phyloP scores from a whole-genome alignment of 257 asterid species.

The Solanum neorickii region DNA sequence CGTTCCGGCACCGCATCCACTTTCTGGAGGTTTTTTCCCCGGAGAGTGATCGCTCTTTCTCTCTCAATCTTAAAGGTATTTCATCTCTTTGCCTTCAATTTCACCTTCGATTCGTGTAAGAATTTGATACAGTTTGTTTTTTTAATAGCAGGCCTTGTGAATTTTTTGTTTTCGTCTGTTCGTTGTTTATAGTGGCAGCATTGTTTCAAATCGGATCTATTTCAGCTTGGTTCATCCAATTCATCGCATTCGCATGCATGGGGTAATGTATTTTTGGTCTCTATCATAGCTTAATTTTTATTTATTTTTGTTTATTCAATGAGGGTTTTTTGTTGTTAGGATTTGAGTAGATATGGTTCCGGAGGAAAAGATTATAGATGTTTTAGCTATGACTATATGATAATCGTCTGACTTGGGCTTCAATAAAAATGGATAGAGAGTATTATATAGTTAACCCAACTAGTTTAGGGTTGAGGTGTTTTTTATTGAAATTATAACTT shows the following conservation, averaged over 20 bases:
- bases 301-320: not conserved
- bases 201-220: constrained; percentile 50
- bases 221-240: constrained; percentile 36
- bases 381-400: not conserved
- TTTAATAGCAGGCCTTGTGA: constrained; percentile 24
- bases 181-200: constrained; percentile 52
- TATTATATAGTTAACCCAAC: not conserved
- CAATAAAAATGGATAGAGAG: not conserved
- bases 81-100: not conserved
- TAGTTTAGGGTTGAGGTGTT: not conserved
- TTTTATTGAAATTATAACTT: not conserved
- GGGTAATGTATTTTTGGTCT: constrained; percentile 36
- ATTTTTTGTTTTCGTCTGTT: constrained; percentile 11
- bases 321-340: not conserved
- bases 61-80: not conserved
- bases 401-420: not conserved
- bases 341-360: not conserved
- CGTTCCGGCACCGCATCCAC: constrained; percentile 2
- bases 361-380: not conserved
- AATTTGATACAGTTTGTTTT: not conserved
- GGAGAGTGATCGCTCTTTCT: constrained; percentile 21
- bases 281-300: not conserved
- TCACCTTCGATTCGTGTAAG: not conserved
- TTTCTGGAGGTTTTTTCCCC: not conserved
- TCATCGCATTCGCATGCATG: constrained; percentile 59